These are phyloP conservation scores for Ogataea parapolymorpha DNA, from an alignment of 805 yeast species.

Conservation along the genomic window DNA sequence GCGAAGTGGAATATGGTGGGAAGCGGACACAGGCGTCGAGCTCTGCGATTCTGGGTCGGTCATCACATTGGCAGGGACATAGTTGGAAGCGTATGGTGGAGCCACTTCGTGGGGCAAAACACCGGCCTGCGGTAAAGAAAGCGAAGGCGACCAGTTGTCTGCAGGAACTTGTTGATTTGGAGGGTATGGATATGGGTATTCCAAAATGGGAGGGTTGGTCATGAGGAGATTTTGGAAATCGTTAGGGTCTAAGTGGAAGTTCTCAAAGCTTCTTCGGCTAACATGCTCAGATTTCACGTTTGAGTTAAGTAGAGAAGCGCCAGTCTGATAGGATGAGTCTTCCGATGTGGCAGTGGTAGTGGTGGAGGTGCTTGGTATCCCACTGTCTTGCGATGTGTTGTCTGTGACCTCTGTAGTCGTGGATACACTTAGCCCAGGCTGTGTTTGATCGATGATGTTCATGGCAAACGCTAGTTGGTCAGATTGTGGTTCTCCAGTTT, in stretches of 20 bases:
- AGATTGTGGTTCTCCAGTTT: not conserved
- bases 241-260: conserved; percentile 33
- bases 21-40: not conserved
- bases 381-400: not conserved
- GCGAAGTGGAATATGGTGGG: conserved; percentile 31
- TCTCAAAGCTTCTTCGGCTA: conserved; percentile 18
- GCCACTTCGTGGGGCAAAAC: not conserved
- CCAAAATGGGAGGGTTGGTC: conserved; percentile 36
- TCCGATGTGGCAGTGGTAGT: conserved; percentile 3
- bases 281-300: not conserved
- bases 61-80: not conserved
- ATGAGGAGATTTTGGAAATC: conserved; percentile 35
- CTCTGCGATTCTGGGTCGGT: not conserved
- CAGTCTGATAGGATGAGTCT: not conserved
- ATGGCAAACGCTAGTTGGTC: not conserved
- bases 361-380: not conserved
- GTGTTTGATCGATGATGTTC: not conserved
- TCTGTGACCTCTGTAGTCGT: not conserved
- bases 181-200: conserved; percentile 22
- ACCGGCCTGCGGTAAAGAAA: not conserved
- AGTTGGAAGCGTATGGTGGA: not conserved
- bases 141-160: not conserved
- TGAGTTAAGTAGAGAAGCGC: not conserved
- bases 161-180: not conserved
- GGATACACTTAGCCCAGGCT: not conserved